Evolutionary conservation across 2,329 filamentous ascomycete genomes (phyloP).

Genomic region (Emmonsiellopsis sp.): DNA sequence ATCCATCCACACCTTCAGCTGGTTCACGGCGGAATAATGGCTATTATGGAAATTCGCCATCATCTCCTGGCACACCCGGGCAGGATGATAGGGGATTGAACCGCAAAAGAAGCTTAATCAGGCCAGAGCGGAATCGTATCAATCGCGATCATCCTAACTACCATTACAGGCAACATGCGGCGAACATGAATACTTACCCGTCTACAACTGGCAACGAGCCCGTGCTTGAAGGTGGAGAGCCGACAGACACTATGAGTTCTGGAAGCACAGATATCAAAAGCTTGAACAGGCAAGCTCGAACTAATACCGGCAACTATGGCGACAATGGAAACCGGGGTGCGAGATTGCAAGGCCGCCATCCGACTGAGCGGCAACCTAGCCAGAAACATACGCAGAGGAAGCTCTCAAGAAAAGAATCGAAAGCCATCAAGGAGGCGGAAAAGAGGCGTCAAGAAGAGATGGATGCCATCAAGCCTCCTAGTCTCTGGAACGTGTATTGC

Average conservation of each 20-base stretch:
- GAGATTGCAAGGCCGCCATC: slow-evolving; percentile 19
- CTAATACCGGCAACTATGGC: slow-evolving; percentile 15
- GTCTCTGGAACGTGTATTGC: slow-evolving; percentile 93
- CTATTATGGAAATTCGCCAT: slow-evolving; percentile 20
- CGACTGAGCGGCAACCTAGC: slow-evolving; percentile 1
- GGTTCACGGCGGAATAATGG: slow-evolving; percentile 26
- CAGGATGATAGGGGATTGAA: slow-evolving; percentile 39
- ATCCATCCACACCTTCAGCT: slow-evolving; percentile 23
- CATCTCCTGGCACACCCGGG: slow-evolving; percentile 36
- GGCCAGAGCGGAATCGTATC: slow-evolving; percentile 79
- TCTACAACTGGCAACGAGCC: slow-evolving; percentile 91
- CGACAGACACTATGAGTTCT: slow-evolving; percentile 48
- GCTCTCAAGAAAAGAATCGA: slow-evolving; percentile 54
- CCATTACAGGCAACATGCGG: slow-evolving; percentile 88
- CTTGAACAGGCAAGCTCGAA: slow-evolving; percentile 20
- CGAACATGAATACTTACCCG: slow-evolving; percentile 81
- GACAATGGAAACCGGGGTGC: slow-evolving; percentile 20
- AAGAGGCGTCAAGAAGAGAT: slow-evolving; percentile 49
- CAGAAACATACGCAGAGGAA: slow-evolving; percentile 45
- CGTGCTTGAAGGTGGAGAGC: slow-evolving; percentile 56
- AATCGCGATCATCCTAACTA: slow-evolving; percentile 88
- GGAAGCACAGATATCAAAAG: slow-evolving; percentile 53
- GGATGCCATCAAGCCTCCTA: slow-evolving; percentile 65
- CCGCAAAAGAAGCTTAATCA: slow-evolving; percentile 80
- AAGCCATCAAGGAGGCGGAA: slow-evolving; percentile 48